These are phyloP conservation scores for Pythium angustatum DNA, from an alignment of 352 stramenopile genomes.

Conservation along the genomic window DNA sequence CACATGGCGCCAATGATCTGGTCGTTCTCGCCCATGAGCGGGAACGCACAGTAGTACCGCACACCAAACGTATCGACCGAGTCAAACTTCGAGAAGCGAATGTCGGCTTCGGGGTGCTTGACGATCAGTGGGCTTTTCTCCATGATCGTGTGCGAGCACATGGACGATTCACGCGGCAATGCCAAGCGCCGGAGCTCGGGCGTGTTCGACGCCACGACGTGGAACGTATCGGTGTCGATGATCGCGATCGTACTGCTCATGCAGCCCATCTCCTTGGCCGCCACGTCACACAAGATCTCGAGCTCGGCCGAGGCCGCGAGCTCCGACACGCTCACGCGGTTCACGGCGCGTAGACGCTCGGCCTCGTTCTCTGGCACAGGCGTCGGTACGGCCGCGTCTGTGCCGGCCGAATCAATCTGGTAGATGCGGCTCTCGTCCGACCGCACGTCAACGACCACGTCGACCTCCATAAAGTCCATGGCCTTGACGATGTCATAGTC, in stretches of 20 bases:
- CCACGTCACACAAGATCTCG: conserved; percentile 59
- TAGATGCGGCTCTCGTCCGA: conserved; percentile 32
- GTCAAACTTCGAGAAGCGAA: conserved; percentile 45
- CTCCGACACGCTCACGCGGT: conserved; percentile 39
- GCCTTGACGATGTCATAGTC: conserved; percentile 3
- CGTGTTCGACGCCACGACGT: conserved; percentile 48
- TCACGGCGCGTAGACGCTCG: conserved; percentile 44
- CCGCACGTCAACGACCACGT: neutral
- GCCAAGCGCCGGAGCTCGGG: conserved; percentile 27
- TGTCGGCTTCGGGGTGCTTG: conserved; percentile 51
- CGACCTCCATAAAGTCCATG: conserved; percentile 5
- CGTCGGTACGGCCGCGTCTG: conserved; percentile 33
- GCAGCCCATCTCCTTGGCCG: conserved; percentile 53
- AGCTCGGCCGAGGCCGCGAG: conserved; percentile 49
- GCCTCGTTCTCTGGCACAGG: conserved; percentile 45
- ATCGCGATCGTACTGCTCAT: conserved; percentile 55
- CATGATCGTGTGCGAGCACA: conserved; percentile 67
- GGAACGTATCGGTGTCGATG: conserved; percentile 40
- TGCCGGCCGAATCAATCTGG: conserved; percentile 32
- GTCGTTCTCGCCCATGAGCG: conserved; percentile 40
- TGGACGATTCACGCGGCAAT: conserved; percentile 47
- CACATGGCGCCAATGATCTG: conserved; percentile 62
- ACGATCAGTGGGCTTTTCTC: conserved; percentile 46
- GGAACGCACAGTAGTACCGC: conserved; percentile 75
- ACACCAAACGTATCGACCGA: conserved; percentile 33